A percentile compares a stretch with the other conserved stretches of the same genome.
Evolutionary conservation across 352 stramenopile species (phyloP).

Genomic region (Phytophthora crassamura): DNA sequence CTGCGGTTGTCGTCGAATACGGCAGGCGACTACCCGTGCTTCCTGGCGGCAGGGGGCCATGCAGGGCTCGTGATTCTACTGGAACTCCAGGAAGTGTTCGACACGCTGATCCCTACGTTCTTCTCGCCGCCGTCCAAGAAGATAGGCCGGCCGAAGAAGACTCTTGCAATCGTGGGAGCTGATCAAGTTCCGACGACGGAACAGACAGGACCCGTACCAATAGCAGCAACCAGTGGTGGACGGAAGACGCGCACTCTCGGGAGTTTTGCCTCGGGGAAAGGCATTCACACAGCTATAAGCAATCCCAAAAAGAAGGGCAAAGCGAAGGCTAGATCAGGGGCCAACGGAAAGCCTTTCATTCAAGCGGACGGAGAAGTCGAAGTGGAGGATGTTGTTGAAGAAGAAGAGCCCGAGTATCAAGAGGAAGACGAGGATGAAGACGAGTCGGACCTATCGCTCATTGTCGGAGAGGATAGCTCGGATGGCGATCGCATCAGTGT

Average conservation of each 20-base stretch:
- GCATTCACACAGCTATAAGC: slow-evolving; percentile 39
- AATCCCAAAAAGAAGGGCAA: slow-evolving; percentile 50
- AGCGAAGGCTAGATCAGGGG: slow-evolving; percentile 15
- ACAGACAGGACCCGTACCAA: slow-evolving; percentile 17
- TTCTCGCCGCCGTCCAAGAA: slow-evolving; percentile 62
- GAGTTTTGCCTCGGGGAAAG: slow-evolving; percentile 46
- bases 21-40: slow-evolving; percentile 58
- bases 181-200: slow-evolving; percentile 14
- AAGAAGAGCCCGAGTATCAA: slow-evolving; percentile 56
- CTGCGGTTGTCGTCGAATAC: slow-evolving; percentile 58
- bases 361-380: slow-evolving; percentile 38
- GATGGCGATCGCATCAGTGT: slow-evolving; percentile 60
- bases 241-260: slow-evolving; percentile 46
- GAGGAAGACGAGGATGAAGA: slow-evolving; percentile 61
- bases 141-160: slow-evolving; percentile 60
- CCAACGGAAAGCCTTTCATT: slow-evolving; percentile 38
- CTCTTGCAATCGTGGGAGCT: slow-evolving; percentile 29
- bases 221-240: slow-evolving; percentile 10
- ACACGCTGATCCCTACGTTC: slow-evolving; percentile 59
- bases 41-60: slow-evolving; percentile 69
- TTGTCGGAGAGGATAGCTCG: slow-evolving; percentile 61
- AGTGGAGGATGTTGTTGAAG: slow-evolving; percentile 36
- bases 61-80: slow-evolving; percentile 78
- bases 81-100: slow-evolving; percentile 67
- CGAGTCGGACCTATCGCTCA: slow-evolving; percentile 48